Percentiles rank a stretch among this genome's conserved stretches.
phyloP scores from a whole-genome alignment of 192 early-diverging fungal genomes.

The Podila verticillata region DNA sequence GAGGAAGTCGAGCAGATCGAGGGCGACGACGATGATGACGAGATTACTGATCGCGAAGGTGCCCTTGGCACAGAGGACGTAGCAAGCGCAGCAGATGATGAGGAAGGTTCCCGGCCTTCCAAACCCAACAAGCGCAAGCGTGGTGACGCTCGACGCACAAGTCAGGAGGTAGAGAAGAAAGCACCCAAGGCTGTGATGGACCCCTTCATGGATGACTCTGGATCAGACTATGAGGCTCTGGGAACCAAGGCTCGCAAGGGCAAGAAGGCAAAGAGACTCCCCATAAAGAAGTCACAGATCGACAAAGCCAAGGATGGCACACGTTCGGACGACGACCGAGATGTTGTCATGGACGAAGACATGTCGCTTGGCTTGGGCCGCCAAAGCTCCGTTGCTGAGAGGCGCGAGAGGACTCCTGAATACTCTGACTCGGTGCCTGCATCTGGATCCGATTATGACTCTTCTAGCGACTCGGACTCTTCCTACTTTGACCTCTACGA shows the following conservation, averaged over 20 bases:
- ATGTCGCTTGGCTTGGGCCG: not conserved
- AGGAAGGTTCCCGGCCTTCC: not conserved
- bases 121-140: constrained; percentile 40
- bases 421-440: constrained; percentile 30
- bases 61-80: constrained; percentile 7
- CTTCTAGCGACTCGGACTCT: constrained; percentile 44
- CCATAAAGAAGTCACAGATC: constrained; percentile 16
- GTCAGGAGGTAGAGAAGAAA: constrained; percentile 11
- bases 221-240: constrained; percentile 25
- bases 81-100: constrained; percentile 14
- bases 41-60: constrained; percentile 12
- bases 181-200: not conserved
- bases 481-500: constrained; percentile 52
- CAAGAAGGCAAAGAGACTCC: constrained; percentile 31
- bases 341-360: not conserved
- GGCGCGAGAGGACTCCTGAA: constrained; percentile 34
- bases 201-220: constrained; percentile 19
- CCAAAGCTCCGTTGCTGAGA: constrained; percentile 4
- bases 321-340: constrained; percentile 16
- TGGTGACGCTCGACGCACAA: constrained; percentile 2
- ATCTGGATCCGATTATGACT: constrained; percentile 38
- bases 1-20: constrained; percentile 29
- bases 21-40: constrained; percentile 36
- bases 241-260: constrained; percentile 15
- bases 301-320: constrained; percentile 13